Evolutionary conservation across 208 protist genomes (phyloP), one percentile per base, ranked within the genome.

Genomic region (Phytomonas sp.): DNA sequence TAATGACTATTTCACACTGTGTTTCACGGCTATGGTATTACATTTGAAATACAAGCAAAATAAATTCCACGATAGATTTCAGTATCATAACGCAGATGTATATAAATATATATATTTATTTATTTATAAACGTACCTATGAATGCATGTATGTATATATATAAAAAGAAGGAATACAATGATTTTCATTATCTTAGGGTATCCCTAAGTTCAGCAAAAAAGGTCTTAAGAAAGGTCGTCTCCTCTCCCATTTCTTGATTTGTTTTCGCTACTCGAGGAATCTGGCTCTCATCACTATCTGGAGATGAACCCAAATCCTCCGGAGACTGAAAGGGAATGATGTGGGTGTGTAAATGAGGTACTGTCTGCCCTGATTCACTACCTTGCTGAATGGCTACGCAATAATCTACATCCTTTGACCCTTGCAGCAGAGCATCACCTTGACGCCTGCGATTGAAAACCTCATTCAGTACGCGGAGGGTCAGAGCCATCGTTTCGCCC

Each of bases 321-420:
- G 42, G 37, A 12, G 87, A 81, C 69, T 93, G 81, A 64, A 93
- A 93, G 0, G 89, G 89, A 62, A 95, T 95, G 34, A 95, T 69
- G 69, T 95, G 90, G 32, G 84, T 84, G 71, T 95, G 90, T 16
- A 92, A 73, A 72, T 95, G 90, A 2, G 79, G 73, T 3, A 95
- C 87, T 26, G 90, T 95, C 72, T 95, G 90, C 23, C 90, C 90
- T 0, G 90, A 85, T 29, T 82, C 59, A 11, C 60, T 62, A 16
- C 90, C 90, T 36, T 92, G 85, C 76, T 95, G 90, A 8, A 95
- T 78, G 30, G 87, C 87, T 45, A 95, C 74, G 74, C 81, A 89
- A 76, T 87, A 95, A 63, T 80, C 80, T 8, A 34, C 60, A 37
- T n/a, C 26, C 31, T 30, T 4, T 5, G 1, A 37, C 26, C 29